Percentiles rank a stretch among this genome's conserved stretches.
Conservation (phyloP, 805 yeast genomes). For the Kodamaea neixiangensis region DNA sequence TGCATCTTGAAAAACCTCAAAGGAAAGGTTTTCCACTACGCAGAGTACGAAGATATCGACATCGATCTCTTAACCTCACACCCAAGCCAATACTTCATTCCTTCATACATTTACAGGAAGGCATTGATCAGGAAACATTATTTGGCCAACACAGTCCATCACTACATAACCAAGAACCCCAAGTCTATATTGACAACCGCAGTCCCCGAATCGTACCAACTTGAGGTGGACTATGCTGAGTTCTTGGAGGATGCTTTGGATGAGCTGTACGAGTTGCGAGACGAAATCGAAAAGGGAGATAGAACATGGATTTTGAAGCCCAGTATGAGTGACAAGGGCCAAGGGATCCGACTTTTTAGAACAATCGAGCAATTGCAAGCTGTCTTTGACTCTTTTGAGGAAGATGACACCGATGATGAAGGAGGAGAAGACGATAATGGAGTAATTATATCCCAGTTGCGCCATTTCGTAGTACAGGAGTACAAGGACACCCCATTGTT, state of each 20-base stretch:
- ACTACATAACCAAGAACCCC: constrained; percentile 75
- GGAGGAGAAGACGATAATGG: constrained; percentile 58
- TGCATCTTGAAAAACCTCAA: constrained; percentile 19
- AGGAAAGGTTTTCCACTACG: constrained; percentile 65
- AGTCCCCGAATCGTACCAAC: constrained; percentile 72
- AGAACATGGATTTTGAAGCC: constrained; percentile 91
- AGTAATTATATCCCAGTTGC: constrained; percentile 78
- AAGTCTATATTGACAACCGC: constrained; percentile 57
- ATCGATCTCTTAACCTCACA: constrained; percentile 59
- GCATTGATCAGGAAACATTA: constrained; percentile 90
- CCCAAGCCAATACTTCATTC: constrained; percentile 56
- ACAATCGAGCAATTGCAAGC: constrained; percentile 78
- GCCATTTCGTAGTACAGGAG: constrained; percentile 90
- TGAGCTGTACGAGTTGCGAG: constrained; percentile 85
- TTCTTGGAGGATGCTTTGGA: constrained; percentile 92
- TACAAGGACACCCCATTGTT: constrained; percentile 72
- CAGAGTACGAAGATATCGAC: constrained; percentile 87
- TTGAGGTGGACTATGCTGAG: constrained; percentile 95
- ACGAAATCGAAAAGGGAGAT: constrained; percentile 61
- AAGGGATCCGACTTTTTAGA: constrained; percentile 84
- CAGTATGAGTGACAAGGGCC: constrained; percentile 96
- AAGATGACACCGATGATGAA: constrained; percentile 62
- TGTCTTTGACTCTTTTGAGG: constrained; percentile 85
- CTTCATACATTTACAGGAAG: constrained; percentile 85
- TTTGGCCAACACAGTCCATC: constrained; percentile 79